phyloP scores from a whole-genome alignment of 2,329 filamentous ascomycete species.

The Xylariaceae sp. region DNA sequence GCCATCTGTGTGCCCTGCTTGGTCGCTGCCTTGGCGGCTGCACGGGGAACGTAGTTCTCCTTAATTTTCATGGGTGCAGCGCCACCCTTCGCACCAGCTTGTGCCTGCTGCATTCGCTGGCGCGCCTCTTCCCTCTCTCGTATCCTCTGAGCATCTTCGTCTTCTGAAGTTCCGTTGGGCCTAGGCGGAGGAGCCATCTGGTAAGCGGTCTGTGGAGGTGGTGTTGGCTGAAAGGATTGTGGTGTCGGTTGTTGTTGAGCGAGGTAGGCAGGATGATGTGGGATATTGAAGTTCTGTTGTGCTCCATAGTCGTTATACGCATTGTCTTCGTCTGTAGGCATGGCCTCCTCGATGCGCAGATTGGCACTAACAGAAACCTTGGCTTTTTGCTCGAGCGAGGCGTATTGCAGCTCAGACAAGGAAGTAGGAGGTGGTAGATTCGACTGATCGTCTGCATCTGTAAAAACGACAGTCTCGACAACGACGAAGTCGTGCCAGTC shows the following conservation, averaged over 20 bases:
- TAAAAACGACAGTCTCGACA: slow-evolving; percentile 91
- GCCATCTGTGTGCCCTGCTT: slow-evolving; percentile 63
- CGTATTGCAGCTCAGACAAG: slow-evolving; percentile 86
- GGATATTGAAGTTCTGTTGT: slow-evolving; percentile 37
- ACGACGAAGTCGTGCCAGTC: slow-evolving; percentile 98
- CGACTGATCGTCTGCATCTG: slow-evolving; percentile 78
- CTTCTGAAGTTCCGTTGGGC: slow-evolving; percentile 44
- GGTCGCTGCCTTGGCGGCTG: slow-evolving; percentile 67
- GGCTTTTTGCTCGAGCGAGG: slow-evolving; percentile 91
- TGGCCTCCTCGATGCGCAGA: slow-evolving; percentile 88
- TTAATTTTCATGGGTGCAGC: slow-evolving; percentile 80
- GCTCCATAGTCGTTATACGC: slow-evolving; percentile 48
- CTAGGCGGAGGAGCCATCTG: slow-evolving; percentile 31
- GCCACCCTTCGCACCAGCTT: slow-evolving; percentile 69
- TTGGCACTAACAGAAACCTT: slow-evolving; percentile 79
- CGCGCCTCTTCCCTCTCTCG: slow-evolving; percentile 59
- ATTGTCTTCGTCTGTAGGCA: slow-evolving; percentile 74
- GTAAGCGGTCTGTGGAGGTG: slow-evolving; percentile 31
- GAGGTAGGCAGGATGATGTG: slow-evolving; percentile 40
- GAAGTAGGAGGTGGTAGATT: slow-evolving; percentile 86
- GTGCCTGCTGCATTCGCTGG: slow-evolving; percentile 67
- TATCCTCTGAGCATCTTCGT: slow-evolving; percentile 61
- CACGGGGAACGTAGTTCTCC: slow-evolving; percentile 86
- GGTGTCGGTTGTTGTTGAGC: slow-evolving; percentile 37
- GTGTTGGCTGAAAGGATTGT: slow-evolving; percentile 34